Evolutionary conservation across 1,139 yeast species (phyloP), one percentile per base, ranked within the genome.

Genomic region (Yamadazyma trypodendri): DNA sequence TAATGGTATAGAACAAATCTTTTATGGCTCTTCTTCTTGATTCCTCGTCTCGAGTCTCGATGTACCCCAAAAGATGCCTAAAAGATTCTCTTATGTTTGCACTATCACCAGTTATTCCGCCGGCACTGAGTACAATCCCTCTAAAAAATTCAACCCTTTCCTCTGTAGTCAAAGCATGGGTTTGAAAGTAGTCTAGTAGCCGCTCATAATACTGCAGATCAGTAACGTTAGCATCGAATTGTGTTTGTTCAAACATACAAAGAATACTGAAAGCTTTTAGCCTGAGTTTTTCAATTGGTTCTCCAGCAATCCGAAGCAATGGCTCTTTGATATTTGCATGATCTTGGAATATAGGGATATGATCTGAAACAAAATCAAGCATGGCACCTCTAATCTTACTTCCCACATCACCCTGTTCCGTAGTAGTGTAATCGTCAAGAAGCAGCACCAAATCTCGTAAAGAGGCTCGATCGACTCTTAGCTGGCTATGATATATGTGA

Each of bases 341-440:
- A 9, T 18, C 34, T 7, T 24, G 24, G 25, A 40, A 38, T 7
- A 31, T 32, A 6, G 36, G 42, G 20, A 62, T 58, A 14, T 27
- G 12, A 0, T 39, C 40, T 0, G 46, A 40, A 7, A 82, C 53
- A 4, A 77, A 53, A 7, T 54, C 43, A 6, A 83, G 57, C 1
- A 80, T 65, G 0, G 80, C 72, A 2, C 56, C 50, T 36, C 97
- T 67, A 1, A 88, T 75, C 54, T 80, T 75, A 27, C 88, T 77
- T 2, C 97, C 97, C 11, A 83, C 86, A 57, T 84, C 92, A 13
- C 92, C 92, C 54, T 79, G 84, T 36, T 76, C 77, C 0, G 88
- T 80, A 3, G 72, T 61, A 0, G 89, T 79, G 50, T 83, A 82
- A 48, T 84, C 90, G 46, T 80, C 79, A 29, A 83, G 56, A 31